These are phyloP conservation scores for Climacium dendroides DNA, from an alignment of 225 moss, liverwort and hornwort genomes.

Conservation along the genomic window DNA sequence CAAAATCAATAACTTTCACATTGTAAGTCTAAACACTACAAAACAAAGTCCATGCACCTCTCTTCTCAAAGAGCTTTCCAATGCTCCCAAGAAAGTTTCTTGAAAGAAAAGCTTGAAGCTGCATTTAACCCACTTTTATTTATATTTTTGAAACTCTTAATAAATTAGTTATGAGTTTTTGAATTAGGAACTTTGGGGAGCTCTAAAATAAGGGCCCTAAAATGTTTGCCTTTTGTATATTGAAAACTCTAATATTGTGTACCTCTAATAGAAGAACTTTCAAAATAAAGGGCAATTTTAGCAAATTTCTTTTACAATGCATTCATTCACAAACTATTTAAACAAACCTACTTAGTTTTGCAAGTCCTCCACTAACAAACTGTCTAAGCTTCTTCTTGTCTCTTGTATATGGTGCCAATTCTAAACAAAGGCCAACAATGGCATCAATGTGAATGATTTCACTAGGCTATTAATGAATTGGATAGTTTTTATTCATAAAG, in stretches of 20 bases:
- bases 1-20: no score
- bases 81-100: background rate
- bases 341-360: background rate
- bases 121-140: background rate
- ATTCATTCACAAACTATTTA: background rate
- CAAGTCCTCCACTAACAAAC: background rate
- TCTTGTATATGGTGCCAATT: background rate
- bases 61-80: no score
- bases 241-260: background rate
- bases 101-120: fast-evolving
- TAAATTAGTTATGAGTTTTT: background rate
- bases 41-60: no score
- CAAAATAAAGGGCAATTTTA: background rate
- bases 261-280: background rate
- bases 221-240: background rate
- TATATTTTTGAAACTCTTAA: background rate
- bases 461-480: fast-evolving
- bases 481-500: background rate
- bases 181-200: background rate
- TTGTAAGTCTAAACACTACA: no score
- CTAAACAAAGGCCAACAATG: background rate
- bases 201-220: background rate
- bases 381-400: background rate
- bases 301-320: no score
- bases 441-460: background rate